Evolutionary conservation across 108 stramenopile species (phyloP).

Genomic region (Stephanodiscus minutulus): DNA sequence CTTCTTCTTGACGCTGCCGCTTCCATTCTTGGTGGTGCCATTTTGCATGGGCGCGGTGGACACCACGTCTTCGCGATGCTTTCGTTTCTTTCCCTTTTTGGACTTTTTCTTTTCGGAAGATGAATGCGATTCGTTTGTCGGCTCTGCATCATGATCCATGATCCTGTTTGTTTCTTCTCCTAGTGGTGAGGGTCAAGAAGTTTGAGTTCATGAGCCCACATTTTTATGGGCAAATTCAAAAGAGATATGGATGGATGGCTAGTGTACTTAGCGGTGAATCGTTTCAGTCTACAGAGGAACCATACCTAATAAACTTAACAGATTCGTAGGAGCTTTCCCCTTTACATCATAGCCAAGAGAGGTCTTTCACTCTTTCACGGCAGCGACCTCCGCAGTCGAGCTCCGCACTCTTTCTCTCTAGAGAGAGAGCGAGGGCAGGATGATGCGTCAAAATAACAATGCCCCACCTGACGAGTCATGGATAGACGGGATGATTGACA

Average conservation of each 20-base stretch:
- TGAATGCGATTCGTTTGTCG: neutral
- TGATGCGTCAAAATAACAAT: neutral
- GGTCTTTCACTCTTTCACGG: too few species aligned
- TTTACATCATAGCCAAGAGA: too few species aligned
- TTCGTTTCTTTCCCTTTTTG: slow-evolving; percentile 43
- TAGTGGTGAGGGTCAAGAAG: neutral
- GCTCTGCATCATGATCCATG: slow-evolving; percentile 3
- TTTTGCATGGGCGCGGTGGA: neutral
- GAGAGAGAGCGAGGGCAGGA: neutral
- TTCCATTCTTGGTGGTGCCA: neutral
- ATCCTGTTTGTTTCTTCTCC: neutral
- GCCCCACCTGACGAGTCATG: slow-evolving; percentile 64
- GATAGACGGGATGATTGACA: slow-evolving; percentile 92
- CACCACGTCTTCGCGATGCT: slow-evolving; percentile 12
- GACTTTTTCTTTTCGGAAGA: slow-evolving; percentile 42
- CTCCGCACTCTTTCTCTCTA: too few species aligned
- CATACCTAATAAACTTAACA: too few species aligned
- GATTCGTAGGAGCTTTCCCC: too few species aligned
- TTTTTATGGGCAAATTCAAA: neutral
- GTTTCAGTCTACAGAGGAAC: too few species aligned
- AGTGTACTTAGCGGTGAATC: too few species aligned
- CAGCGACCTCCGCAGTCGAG: too few species aligned
- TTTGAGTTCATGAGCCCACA: neutral
- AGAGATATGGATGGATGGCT: neutral
- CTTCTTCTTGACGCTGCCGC: slow-evolving; percentile 19